These are phyloP conservation scores for Nakazawaea laoshanensis DNA, from an alignment of 805 yeast genomes.

Conservation along the genomic window DNA sequence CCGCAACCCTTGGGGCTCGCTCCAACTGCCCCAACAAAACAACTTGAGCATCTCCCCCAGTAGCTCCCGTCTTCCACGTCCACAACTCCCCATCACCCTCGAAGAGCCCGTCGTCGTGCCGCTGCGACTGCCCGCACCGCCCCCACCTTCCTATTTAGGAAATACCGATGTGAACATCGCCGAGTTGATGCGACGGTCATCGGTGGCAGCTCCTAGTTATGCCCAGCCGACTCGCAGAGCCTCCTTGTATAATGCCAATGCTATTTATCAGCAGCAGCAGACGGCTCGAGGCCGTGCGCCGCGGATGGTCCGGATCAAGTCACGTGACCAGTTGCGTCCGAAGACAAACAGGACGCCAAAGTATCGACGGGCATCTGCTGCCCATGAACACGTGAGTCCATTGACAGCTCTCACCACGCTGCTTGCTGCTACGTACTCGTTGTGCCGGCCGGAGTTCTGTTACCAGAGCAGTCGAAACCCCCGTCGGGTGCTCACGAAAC, in stretches of 20 bases:
- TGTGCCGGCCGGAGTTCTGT: conserved; percentile 79
- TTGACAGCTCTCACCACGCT: conserved; percentile 70
- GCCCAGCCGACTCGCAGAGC: conserved; percentile 6
- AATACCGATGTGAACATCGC: conserved; percentile 1
- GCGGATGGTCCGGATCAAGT: conserved; percentile 30
- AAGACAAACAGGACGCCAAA: conserved; percentile 52
- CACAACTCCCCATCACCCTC: conserved; percentile 19
- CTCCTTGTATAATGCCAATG: conserved; percentile 9
- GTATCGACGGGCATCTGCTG: conserved; percentile 60
- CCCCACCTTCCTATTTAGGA: conserved; percentile 7
- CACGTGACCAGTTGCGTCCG: conserved; percentile 52
- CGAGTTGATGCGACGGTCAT: conserved; percentile 9
- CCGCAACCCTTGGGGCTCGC: too few relatives aligned
- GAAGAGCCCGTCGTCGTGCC: conserved; percentile 14
- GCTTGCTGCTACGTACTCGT: conserved; percentile 68
- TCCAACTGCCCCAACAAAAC: too few relatives aligned
- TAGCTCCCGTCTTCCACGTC: conserved; percentile 5
- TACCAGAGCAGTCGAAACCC: conserved; percentile 86
- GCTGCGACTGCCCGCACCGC: conserved; percentile 16
- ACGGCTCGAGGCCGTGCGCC: conserved; percentile 30
- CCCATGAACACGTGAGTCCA: conserved; percentile 66
- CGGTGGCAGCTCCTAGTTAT: conserved; percentile 9
- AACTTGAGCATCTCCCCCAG: conserved; percentile 1
- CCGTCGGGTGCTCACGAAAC: conserved; percentile 85
- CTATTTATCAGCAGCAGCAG: conserved; percentile 10